Evolutionary conservation across 2,329 filamentous ascomycete species (phyloP), one percentile per base, ranked within the genome.

Genomic region (Xylariaceae sp.): DNA sequence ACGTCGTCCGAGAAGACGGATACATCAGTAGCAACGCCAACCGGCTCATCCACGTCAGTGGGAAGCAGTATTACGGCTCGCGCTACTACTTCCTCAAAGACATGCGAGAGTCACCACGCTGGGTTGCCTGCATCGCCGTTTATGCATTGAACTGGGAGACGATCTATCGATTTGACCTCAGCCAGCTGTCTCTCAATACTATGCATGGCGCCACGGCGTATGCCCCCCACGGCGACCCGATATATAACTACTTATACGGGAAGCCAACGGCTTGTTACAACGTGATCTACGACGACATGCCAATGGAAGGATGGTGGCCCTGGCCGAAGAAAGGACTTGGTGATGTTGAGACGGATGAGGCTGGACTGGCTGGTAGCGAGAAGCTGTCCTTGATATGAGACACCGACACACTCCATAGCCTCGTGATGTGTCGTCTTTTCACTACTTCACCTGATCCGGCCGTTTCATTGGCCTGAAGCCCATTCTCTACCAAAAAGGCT

Each of bases 231-330:
- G 19, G 35, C 3, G 33, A 49, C 9, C 2, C 27, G 11, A 48
- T 59, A 14, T 57, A 56, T 49, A 6, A 32, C 9, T 59, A 40
- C 33, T 7, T 36, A 17, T 6, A 2, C 15, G 27, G 11, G 17
- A 33, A 22, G 9, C 49, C 47, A 12, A 6, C 35, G 19, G 1
- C n/a, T 11, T 17, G 19, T 19, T 52, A 45, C 39, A 57, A 55
- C 41, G 36, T 31, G 9, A 53, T 56, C 15, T 57, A 57, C 44
- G 53, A 54, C 32, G 41, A 53, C 40, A 57, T 51, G 48, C 51
- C 47, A 5, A 33, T 57, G 40, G 18, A 49, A 38, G 57, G 55
- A 39, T 49, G 47, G 47, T 57, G 57, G 55, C 55, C 54, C 32
- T 59, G 55, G 52, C 53, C 55, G 12, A 4, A 15, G 33, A 36